These are phyloP conservation scores for Polychytrium aggregatum DNA, from an alignment of 192 early-diverging fungal species.

Conservation along the genomic window DNA sequence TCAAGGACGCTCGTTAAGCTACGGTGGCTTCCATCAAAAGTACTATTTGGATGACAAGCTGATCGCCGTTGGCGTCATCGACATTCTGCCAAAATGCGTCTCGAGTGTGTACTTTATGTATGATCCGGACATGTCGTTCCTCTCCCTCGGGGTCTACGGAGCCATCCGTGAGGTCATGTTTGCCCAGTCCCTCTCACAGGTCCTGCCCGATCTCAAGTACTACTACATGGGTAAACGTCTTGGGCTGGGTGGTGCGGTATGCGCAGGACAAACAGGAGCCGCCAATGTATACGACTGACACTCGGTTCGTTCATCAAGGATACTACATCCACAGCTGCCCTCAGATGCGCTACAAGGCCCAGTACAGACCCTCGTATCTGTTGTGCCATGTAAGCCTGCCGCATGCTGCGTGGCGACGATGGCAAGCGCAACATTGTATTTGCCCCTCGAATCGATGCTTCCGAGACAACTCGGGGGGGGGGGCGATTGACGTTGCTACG, in stretches of 20 bases:
- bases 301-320: constrained; percentile 30
- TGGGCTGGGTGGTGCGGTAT: neutral
- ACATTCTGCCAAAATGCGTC: constrained; percentile 77
- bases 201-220: constrained; percentile 44
- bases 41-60: constrained; percentile 76
- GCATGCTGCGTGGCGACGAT: too few relatives aligned
- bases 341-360: constrained; percentile 93
- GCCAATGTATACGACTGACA: neutral
- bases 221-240: constrained; percentile 79
- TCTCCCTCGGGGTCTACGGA: constrained; percentile 78
- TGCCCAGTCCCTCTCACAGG: constrained; percentile 29
- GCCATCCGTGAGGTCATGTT: constrained; percentile 75
- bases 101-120: constrained; percentile 94
- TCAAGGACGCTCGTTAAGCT: constrained; percentile 10
- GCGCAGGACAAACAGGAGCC: neutral
- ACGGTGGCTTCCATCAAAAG: constrained; percentile 83
- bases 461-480: neutral
- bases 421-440: neutral
- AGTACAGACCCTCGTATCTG: constrained; percentile 73
- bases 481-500: too few relatives aligned
- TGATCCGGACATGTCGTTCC: constrained; percentile 66
- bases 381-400: constrained; percentile 49
- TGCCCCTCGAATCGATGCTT: neutral
- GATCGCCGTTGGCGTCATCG: constrained; percentile 84
- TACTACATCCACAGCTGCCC: constrained; percentile 83